phyloP scores from a whole-genome alignment of 306 rosid species.

The Morella rubra region DNA sequence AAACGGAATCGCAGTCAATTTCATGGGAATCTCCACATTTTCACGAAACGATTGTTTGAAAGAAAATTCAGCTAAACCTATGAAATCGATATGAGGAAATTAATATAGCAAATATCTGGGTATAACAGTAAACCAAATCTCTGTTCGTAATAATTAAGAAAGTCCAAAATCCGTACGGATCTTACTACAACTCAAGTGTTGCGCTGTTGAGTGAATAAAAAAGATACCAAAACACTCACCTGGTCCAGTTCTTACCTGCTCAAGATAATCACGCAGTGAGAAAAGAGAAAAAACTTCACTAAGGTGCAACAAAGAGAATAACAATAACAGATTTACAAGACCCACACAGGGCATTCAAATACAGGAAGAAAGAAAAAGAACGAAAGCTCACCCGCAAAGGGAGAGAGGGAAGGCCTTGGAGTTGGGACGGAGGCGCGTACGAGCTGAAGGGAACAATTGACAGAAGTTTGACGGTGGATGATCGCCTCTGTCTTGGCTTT shows the following conservation, averaged over 20 bases:
- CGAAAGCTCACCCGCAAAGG: conserved; percentile 66
- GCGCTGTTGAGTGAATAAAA: neutral
- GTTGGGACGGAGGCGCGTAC: conserved; percentile 42
- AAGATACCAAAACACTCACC: neutral
- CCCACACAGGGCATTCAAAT: too few species aligned
- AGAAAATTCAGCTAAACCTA: too few species aligned
- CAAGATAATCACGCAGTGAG: neutral
- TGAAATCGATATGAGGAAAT: too few species aligned
- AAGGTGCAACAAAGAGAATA: neutral
- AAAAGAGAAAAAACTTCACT: neutral
- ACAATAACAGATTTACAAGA: neutral
- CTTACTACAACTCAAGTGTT: too few species aligned
- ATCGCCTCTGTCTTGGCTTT: conserved; percentile 67
- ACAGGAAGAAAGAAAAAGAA: too few species aligned
- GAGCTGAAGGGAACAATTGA: conserved; percentile 32
- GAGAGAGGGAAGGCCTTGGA: conserved; percentile 24
- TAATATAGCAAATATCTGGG: too few species aligned
- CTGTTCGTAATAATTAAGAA: neutral
- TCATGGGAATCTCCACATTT: neutral
- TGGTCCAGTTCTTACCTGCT: neutral
- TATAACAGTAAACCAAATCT: neutral
- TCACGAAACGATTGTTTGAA: neutral
- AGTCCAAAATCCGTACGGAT: neutral
- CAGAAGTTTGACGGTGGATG: conserved; percentile 38
- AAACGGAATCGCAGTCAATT: neutral